phyloP scores from a whole-genome alignment of 176 grass and related monocot genomes.

The Oryza nivara region DNA sequence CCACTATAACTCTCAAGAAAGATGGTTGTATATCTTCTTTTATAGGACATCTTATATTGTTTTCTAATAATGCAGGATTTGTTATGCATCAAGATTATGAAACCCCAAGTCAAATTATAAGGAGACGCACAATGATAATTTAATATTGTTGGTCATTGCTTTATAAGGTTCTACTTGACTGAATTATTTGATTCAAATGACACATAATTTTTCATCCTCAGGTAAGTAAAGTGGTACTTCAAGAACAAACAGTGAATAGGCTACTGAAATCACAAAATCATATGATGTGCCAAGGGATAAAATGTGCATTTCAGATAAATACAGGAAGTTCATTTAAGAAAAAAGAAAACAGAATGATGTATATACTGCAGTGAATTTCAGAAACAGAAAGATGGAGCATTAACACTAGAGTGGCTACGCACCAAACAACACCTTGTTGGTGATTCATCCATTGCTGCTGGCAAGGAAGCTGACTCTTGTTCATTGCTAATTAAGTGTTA shows the following conservation, averaged over 20 bases:
- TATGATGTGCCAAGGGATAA: neutral
- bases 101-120: neutral
- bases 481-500: conserved; percentile 47
- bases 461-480: conserved; percentile 34
- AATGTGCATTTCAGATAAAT: conserved; percentile 30
- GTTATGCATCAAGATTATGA: conserved; percentile 9
- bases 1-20: conserved; percentile 16
- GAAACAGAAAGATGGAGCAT: conserved; percentile 49
- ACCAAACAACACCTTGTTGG: conserved; percentile 46
- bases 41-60: neutral
- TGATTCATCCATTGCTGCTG: conserved; percentile 46
- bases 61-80: neutral
- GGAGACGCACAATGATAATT: neutral
- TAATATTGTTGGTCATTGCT: conserved; percentile 5
- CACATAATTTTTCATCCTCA: neutral
- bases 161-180: conserved; percentile 1
- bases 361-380: conserved; percentile 26
- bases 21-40: conserved; percentile 2
- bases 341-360: conserved; percentile 1
- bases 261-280: neutral
- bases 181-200: conserved; percentile 11
- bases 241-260: conserved; percentile 3
- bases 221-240: neutral
- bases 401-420: conserved; percentile 44
- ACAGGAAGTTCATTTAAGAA: neutral